phyloP scores from a whole-genome alignment of 495 filamentous ascomycete genomes.

The Hypoxylon rickii region DNA sequence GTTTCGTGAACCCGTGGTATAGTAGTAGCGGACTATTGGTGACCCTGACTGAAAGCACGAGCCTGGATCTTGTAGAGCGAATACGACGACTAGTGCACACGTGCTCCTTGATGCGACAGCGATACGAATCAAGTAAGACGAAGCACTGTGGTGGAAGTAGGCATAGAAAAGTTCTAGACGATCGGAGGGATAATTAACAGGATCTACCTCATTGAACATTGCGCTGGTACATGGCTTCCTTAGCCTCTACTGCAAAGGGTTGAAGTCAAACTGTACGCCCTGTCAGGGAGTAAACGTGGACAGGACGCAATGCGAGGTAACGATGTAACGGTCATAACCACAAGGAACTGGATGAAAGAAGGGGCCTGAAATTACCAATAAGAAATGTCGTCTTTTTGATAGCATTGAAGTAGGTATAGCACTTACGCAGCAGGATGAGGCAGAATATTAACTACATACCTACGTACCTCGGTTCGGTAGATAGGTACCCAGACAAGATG shows the following conservation, averaged over 20 bases:
- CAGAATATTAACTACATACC: too few species aligned
- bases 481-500: conserved; percentile 14
- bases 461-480: conserved; percentile 11
- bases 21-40: conserved; percentile 3
- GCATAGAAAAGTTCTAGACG: background rate
- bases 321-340: conserved; percentile 23
- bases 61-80: conserved; percentile 6
- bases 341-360: background rate
- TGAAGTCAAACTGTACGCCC: conserved; percentile 13
- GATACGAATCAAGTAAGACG: background rate
- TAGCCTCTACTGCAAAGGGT: background rate
- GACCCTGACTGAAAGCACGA: conserved; percentile 8
- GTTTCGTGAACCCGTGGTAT: background rate
- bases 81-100: conserved; percentile 2
- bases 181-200: too few species aligned
- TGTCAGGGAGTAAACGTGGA: conserved; percentile 12
- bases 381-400: conserved; percentile 6
- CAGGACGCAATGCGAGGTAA: conserved; percentile 24
- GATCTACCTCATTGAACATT: too few species aligned
- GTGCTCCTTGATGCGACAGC: background rate
- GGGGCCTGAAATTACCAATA: conserved; percentile 16
- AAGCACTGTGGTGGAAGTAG: background rate
- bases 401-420: background rate
- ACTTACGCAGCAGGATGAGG: too few species aligned
- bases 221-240: background rate